A percentile compares a stretch with the other conserved stretches of the same genome.
phyloP scores from a whole-genome alignment of 2,329 filamentous ascomycete species.

The Sordariomycetes sp. region DNA sequence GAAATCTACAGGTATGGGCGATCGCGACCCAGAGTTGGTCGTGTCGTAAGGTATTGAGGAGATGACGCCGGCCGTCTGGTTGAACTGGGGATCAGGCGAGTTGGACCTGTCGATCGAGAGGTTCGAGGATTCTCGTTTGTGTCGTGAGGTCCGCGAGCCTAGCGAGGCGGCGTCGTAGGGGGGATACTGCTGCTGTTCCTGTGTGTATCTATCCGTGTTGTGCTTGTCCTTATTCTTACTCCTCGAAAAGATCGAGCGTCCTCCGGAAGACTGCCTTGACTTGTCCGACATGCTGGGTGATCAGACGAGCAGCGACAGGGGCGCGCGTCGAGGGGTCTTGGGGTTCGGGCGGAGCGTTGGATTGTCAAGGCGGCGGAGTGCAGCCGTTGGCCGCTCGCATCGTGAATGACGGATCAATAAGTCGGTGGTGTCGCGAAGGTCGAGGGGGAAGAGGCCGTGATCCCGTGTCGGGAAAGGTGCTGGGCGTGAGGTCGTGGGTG shows the following conservation, averaged over 20 bases:
- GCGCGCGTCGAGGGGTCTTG: slow-evolving; percentile 3
- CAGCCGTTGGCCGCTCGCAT: slow-evolving; percentile 30
- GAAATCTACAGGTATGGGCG: slow-evolving; percentile 65
- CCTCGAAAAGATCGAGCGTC: slow-evolving; percentile 79
- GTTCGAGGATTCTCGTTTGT: slow-evolving; percentile 64
- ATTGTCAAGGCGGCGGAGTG: slow-evolving; percentile 20
- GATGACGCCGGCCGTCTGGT: slow-evolving; percentile 72
- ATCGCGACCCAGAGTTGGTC: slow-evolving; percentile 53
- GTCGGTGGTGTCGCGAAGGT: neutral
- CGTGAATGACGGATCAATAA: slow-evolving; percentile 15
- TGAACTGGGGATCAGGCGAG: slow-evolving; percentile 56
- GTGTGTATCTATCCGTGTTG: slow-evolving; percentile 49
- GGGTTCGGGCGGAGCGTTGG: neutral
- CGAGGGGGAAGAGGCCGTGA: neutral
- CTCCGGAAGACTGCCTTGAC: slow-evolving; percentile 67
- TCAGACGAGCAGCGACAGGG: neutral
- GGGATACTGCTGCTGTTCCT: slow-evolving; percentile 33
- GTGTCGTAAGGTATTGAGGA: slow-evolving; percentile 83
- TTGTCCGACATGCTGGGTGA: slow-evolving; percentile 42
- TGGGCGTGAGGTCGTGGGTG: no score
- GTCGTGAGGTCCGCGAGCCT: slow-evolving; percentile 63
- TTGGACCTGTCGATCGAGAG: slow-evolving; percentile 61
- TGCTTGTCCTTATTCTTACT: slow-evolving; percentile 69
- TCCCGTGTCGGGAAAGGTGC: no score
- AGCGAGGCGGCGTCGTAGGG: slow-evolving; percentile 42